phyloP scores from a whole-genome alignment of 2,329 filamentous ascomycete species.

The Cordyceps javanica region DNA sequence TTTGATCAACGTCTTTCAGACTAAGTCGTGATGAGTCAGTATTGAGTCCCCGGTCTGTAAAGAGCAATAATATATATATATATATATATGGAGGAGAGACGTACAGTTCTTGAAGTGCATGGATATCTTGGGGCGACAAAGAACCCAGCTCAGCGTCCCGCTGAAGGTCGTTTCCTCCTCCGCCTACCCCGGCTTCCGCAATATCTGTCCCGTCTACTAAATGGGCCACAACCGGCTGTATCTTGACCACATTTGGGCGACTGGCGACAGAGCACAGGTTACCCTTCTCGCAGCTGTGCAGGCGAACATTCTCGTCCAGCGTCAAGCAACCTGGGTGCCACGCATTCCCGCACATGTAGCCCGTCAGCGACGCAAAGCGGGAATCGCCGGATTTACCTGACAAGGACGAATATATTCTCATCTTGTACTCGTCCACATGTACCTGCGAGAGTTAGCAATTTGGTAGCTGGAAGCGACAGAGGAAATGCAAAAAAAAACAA shows the following conservation, averaged over 20 bases:
- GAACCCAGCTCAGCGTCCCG: conserved; percentile 61
- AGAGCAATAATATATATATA: no score
- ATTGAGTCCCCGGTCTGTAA: no score
- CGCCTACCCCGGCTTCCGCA: conserved; percentile 69
- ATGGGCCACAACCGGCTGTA: conserved; percentile 70
- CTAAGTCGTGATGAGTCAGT: background rate
- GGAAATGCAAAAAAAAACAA: conserved; percentile 24
- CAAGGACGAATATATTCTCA: conserved; percentile 60
- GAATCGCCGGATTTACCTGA: conserved; percentile 40
- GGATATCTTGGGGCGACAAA: conserved; percentile 46
- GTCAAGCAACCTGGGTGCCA: conserved; percentile 68
- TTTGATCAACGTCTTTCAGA: background rate
- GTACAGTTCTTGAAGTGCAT: conserved; percentile 38
- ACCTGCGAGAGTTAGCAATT: conserved; percentile 40
- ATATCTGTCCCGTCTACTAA: conserved; percentile 55
- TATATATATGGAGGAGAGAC: no score
- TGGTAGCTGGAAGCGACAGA: background rate
- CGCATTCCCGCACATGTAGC: conserved; percentile 69
- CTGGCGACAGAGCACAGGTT: conserved; percentile 48
- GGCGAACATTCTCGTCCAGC: conserved; percentile 49
- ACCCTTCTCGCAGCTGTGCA: conserved; percentile 84
- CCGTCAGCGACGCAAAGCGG: conserved; percentile 55
- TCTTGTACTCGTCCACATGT: conserved; percentile 78
- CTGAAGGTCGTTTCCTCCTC: conserved; percentile 69
- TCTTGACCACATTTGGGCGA: conserved; percentile 57